Evolutionary conservation across 139 green algal species (phyloP).

Genomic region (Monoraphidium neglectum): DNA sequence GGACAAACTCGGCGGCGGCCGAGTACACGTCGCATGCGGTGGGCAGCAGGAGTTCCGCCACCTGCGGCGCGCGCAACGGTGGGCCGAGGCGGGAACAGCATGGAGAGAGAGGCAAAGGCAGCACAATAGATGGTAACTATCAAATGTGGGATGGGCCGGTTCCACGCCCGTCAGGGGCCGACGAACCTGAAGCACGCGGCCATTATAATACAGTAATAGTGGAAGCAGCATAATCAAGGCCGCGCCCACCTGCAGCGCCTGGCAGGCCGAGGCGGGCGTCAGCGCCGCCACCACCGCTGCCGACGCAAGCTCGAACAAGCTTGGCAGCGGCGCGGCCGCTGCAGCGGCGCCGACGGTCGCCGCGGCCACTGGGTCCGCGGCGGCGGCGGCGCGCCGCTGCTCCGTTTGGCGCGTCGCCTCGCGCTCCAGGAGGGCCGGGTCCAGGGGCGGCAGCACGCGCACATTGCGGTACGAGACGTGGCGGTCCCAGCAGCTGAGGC

Average conservation of each 20-base stretch:
- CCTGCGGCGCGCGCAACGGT: no score
- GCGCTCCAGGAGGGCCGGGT: conserved; percentile 15
- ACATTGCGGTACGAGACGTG: conserved; percentile 81
- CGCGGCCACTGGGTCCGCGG: background rate
- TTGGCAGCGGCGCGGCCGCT: background rate
- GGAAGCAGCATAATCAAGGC: background rate
- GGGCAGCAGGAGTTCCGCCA: conserved; percentile 53
- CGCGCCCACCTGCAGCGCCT: conserved; percentile 15
- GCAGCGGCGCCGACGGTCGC: background rate
- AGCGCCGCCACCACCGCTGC: background rate
- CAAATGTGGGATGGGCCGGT: no score
- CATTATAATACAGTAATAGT: no score
- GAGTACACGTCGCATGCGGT: conserved; percentile 39
- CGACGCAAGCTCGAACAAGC: conserved; percentile 6
- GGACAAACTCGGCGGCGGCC: conserved; percentile 14
- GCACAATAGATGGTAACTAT: no score
- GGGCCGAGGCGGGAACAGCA: no score
- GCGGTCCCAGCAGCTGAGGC: conserved; percentile 87
- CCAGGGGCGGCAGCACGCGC: conserved; percentile 38
- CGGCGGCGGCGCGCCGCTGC: background rate
- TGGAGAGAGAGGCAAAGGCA: no score
- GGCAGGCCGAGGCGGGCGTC: background rate
- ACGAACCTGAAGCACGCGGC: no score
- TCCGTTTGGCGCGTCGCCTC: background rate
- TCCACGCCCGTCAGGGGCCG: no score